Evolutionary conservation across 2,329 filamentous ascomycete species (phyloP).

Genomic region (Calonectria hawksworthii): DNA sequence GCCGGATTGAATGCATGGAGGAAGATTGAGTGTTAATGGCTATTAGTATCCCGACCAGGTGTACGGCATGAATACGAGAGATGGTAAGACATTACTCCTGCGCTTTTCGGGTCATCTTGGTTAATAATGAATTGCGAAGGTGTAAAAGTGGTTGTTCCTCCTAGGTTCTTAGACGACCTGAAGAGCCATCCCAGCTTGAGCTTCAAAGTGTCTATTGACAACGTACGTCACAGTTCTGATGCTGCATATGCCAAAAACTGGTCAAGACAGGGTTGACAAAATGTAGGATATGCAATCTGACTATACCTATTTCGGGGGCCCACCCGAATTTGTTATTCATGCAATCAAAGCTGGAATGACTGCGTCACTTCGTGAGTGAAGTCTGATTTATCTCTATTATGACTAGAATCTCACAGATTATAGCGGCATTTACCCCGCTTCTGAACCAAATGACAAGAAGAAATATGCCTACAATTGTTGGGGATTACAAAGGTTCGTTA

Average conservation of each 20-base stretch:
- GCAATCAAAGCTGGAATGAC: constrained; percentile 17
- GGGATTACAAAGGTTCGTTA: too few species aligned
- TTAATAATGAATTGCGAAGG: not conserved
- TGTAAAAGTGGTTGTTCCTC: constrained; percentile 6
- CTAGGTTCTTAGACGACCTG: constrained; percentile 1
- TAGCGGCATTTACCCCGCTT: too few species aligned
- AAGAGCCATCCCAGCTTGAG: constrained; percentile 10
- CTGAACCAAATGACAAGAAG: too few species aligned
- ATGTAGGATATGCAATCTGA: constrained; percentile 12
- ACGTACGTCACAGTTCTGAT: not conserved
- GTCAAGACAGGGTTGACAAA: not conserved
- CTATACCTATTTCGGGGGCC: constrained; percentile 7
- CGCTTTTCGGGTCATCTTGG: too few species aligned
- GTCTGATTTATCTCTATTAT: not conserved
- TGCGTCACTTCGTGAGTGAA: constrained; percentile 2
- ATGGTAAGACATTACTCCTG: not conserved
- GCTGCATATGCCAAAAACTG: not conserved
- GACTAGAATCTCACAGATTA: not conserved
- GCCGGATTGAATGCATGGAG: too few species aligned
- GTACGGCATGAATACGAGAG: constrained; percentile 4
- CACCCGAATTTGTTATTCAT: constrained; percentile 7
- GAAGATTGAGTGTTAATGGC: not conserved
- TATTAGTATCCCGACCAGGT: not conserved
- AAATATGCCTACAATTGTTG: too few species aligned
- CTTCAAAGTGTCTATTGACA: constrained; percentile 11